Evolutionary conservation across 192 early-diverging fungal species (phyloP).

Genomic region (Entomortierella beljakovae): DNA sequence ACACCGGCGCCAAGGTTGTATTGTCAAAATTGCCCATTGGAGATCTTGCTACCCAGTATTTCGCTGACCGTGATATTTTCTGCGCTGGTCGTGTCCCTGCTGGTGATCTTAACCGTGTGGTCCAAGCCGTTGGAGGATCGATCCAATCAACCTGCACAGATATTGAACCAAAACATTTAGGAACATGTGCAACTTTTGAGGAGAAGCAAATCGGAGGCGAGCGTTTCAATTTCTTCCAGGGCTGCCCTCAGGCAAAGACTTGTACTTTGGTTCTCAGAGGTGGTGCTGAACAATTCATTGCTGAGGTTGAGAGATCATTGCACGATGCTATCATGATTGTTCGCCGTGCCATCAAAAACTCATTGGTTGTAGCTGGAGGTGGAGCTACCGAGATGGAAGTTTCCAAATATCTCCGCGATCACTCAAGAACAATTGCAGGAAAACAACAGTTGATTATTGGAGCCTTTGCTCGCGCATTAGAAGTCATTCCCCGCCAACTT

Average conservation of each 20-base stretch:
- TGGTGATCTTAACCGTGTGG: conserved; percentile 93
- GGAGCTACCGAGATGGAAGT: conserved; percentile 99
- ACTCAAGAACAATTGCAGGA: conserved; percentile 94
- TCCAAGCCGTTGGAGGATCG: conserved; percentile 94
- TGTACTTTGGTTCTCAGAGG: conserved; percentile 97
- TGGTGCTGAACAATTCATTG: conserved; percentile 99
- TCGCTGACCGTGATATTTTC: conserved; percentile 99
- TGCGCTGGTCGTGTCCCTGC: conserved; percentile 96
- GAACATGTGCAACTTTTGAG: conserved; percentile 92
- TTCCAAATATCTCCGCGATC: conserved; percentile 91
- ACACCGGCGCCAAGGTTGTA: conserved; percentile 97
- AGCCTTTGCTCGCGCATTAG: conserved; percentile 94
- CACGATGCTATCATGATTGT: conserved; percentile 99
- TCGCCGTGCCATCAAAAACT: conserved; percentile 96
- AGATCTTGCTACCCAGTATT: conserved; percentile 99
- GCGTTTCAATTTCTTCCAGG: conserved; percentile 96
- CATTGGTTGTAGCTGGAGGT: conserved; percentile 95
- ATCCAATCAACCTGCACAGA: conserved; percentile 94
- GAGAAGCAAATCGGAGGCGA: conserved; percentile 97
- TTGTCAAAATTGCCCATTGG: conserved; percentile 98
- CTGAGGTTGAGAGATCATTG: conserved; percentile 96
- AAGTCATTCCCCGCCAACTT: conserved; percentile 98
- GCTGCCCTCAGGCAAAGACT: conserved; percentile 93
- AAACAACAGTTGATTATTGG: conserved; percentile 98
- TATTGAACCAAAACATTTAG: conserved; percentile 83